Conservation (phyloP, 495 filamentous ascomycete genomes). For the Penicillium lagena region DNA sequence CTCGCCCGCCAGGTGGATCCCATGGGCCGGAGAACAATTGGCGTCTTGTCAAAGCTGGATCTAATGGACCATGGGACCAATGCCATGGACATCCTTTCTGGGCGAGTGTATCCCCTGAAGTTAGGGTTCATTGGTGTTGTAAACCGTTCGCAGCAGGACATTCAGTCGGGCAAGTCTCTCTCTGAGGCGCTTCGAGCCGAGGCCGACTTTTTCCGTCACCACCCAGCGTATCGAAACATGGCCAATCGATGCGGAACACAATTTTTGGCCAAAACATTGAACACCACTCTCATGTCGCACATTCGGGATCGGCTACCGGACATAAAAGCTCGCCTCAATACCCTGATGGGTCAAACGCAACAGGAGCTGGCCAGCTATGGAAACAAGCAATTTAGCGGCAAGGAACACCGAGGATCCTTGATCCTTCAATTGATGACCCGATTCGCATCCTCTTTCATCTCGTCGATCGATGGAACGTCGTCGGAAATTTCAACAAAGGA, state of each 20-base stretch:
- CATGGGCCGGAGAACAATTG: constrained; percentile 89
- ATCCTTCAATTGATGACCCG: constrained; percentile 98
- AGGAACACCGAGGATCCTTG: constrained; percentile 90
- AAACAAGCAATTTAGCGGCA: constrained; percentile 95
- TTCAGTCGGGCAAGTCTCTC: constrained; percentile 88
- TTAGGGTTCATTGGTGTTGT: constrained; percentile 98
- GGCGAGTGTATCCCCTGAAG: constrained; percentile 93
- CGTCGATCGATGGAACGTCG: constrained; percentile 96
- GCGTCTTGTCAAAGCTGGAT: constrained; percentile 95
- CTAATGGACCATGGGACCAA: constrained; percentile 99
- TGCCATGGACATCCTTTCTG: constrained; percentile 92
- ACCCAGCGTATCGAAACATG: constrained; percentile 97
- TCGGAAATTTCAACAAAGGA: constrained; percentile 99
- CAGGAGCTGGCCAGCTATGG: constrained; percentile 98
- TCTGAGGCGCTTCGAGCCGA: constrained; percentile 86
- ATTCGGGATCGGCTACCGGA: constrained; percentile 94
- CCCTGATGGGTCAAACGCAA: constrained; percentile 97
- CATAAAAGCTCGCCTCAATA: constrained; percentile 97
- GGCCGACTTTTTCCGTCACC: constrained; percentile 91
- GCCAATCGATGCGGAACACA: constrained; percentile 90
- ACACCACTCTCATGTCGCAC: constrained; percentile 89
- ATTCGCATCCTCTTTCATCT: constrained; percentile 96
- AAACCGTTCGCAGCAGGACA: constrained; percentile 97
- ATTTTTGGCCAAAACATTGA: constrained; percentile 90
- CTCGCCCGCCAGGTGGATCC: constrained; percentile 96